Base-by-base conservation (phyloP, 306 rosid genomes). In the Cucurbita moschata region DNA sequence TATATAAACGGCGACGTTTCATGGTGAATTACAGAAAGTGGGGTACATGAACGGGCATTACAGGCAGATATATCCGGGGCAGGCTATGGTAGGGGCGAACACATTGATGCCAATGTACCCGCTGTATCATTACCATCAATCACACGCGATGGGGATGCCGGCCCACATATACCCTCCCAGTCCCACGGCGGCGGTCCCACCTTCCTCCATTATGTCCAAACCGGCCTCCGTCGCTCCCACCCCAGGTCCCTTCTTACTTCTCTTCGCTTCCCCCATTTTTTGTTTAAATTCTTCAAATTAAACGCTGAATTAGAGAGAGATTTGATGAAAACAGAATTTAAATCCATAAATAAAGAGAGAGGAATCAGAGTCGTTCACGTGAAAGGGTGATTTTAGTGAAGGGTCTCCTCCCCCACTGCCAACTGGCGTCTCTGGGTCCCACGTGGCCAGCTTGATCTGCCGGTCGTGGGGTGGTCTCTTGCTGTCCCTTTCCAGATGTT, bases 51-150 rank as follows among this genome's bases (percentile, higher is more conserved):
- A 82, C 55, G 96, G 96, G 44, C 87, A 85, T 55, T 75, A 58
- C 77, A 63, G 89, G 18, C 84, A 83, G 12, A 77, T 86, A 81
- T 84, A 85, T 56, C 90, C 88, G 37, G 86, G 92, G 52, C 92
- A 88, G 42, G 77, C 77, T 50, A 81, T 87, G 39, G 78, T 88
- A 40, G 88, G 92, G 38, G 89, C 75, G 7, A 91, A 85, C 82
- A 76, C 92, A 64, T 2, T 84, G 92, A 89, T 91, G 92, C 91
- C 96, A 3, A 80, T 85, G 87, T 88, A 88, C 86, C 97, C 92
- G 10, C 46, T 80, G 4, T 88, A 86, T 77, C 95, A 84, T 51
- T 85, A 73, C 79, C 92, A 87, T 73, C 90, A 82, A 83, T 76
- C 89, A 12, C 89, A 86, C 47, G 83, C 92, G 6, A 78, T 87